Base-by-base conservation (phyloP, 2,329 filamentous ascomycete genomes). In the Mycosphaerella arachidis region DNA sequence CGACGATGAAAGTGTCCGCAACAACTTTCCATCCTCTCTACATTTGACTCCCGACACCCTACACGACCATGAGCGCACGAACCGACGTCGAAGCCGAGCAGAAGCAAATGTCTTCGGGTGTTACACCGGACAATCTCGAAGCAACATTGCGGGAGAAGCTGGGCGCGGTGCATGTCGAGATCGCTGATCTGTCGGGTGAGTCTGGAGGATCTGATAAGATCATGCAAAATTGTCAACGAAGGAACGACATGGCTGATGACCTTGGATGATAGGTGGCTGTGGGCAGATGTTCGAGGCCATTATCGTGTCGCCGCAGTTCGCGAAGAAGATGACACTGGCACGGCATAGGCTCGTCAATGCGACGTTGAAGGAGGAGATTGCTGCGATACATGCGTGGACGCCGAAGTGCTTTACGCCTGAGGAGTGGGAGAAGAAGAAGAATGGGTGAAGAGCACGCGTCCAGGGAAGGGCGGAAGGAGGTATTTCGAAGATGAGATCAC, bases 401-500 rank as follows among this genome's bases (percentile, higher is more conserved):
- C 91, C 92, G 30, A 95, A 92, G 77, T 96, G 92, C 75, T 89
- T 92, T 78, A 97, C 92, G 8, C 90, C 91, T 0, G 90, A 92
- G 70, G 91, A 97, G 79, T 96, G 89, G 86, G 85, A 90, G 77
- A 86, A 84, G 75, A 84, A 88, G 75, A 81, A 83, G 63, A 71
- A 55, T 53, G 62, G 57, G 4, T 55, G 55, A 12, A 65, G 63
- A 64, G 33, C 4, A 43, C 4, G n/a, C 18, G 40, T 43, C 1
- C 13, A 1, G 13, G 3, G 8, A 2, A 7, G 31, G 18, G 27
- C 35, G 13, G n/a, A 18, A 7, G 12, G 18, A 43, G 40, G 18
- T 18, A n/a, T n/a, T 3, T n/a, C 18, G 40, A 43, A 5, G 13
- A 43, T 1, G 16, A 43, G 16, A 7, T 8, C 13, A 43, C 13